A percentile compares a stretch with the other conserved stretches of the same genome.
Conservation (phyloP, 192 early-diverging fungal genomes). For the Linnemannia hyalina region DNA sequence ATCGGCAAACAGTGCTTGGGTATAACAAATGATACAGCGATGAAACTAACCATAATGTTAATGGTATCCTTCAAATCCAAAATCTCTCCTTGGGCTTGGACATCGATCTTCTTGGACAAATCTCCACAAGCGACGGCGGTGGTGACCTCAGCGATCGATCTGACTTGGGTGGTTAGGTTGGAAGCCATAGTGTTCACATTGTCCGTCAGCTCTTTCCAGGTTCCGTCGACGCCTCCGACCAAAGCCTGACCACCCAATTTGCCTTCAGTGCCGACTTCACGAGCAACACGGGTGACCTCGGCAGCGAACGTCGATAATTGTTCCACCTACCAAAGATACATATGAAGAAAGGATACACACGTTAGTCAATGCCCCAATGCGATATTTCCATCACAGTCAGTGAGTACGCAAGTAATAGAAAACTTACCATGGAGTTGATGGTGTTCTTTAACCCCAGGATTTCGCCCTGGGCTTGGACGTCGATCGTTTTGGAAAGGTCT, state of each 20-base stretch:
- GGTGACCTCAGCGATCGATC: constrained; percentile 31
- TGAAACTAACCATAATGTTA: constrained; percentile 13
- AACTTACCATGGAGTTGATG: constrained; percentile 20
- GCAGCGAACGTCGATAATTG: constrained; percentile 1
- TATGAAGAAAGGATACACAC: too few species aligned
- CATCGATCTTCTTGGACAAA: constrained; percentile 23
- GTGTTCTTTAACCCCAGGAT: constrained; percentile 18
- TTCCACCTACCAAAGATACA: too few species aligned
- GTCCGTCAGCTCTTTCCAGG: constrained; percentile 73
- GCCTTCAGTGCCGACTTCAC: constrained; percentile 27
- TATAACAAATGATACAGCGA: not conserved
- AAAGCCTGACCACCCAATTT: constrained; percentile 27
- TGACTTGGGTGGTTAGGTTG: constrained; percentile 19
- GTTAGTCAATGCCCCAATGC: too few species aligned
- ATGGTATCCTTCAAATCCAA: constrained; percentile 15
- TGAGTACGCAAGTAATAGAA: too few species aligned
- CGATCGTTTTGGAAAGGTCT: constrained; percentile 22
- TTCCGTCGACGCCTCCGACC: constrained; percentile 68
- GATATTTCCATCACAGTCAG: too few species aligned
- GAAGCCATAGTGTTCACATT: constrained; percentile 58
- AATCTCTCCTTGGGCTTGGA: constrained; percentile 26
- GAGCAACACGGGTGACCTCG: constrained; percentile 23
- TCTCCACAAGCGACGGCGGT: constrained; percentile 30
- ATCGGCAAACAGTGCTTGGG: not conserved
- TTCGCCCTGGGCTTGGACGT: constrained; percentile 25